Percentiles rank a stretch among this genome's conserved stretches.
These are phyloP conservation scores for Allium cepa DNA, from an alignment of 106 monocot species.

Conservation along the genomic window DNA sequence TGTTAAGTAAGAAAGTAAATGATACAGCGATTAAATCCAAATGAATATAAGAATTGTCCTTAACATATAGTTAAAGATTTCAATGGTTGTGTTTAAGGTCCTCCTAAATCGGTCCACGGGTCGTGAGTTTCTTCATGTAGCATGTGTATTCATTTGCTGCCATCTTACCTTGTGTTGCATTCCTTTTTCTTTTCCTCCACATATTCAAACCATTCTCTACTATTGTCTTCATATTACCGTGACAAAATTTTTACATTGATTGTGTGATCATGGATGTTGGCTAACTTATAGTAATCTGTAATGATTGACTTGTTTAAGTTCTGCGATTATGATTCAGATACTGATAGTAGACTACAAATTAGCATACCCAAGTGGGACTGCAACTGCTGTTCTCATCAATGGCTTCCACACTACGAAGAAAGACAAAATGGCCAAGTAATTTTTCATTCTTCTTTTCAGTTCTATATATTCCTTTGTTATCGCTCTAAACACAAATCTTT, in stretches of 20 bases:
- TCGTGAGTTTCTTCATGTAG: too few relatives aligned
- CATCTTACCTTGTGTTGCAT: too few relatives aligned
- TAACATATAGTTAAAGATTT: too few relatives aligned
- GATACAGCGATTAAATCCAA: too few relatives aligned
- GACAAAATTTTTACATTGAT: neutral
- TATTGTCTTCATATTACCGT: neutral
- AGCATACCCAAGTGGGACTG: constrained; percentile 19
- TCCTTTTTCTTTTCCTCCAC: too few relatives aligned
- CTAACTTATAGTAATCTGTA: neutral
- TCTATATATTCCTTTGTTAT: neutral
- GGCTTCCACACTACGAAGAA: constrained; percentile 19
- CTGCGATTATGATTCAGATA: neutral
- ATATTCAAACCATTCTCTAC: neutral
- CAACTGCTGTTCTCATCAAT: constrained; percentile 22
- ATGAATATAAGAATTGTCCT: too few relatives aligned
- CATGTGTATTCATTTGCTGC: too few relatives aligned
- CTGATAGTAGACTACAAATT: constrained; percentile 24
- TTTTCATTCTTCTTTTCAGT: neutral
- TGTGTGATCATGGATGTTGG: neutral
- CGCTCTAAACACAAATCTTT: neutral
- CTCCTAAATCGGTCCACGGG: too few relatives aligned
- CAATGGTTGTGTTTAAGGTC: too few relatives aligned
- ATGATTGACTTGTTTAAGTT: neutral
- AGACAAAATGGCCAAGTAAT: constrained; percentile 14
- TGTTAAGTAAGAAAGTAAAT: too few relatives aligned